Evolutionary conservation across 495 filamentous ascomycete species (phyloP), one percentile per base, ranked within the genome.

Genomic region (Annulohypoxylon moriforme): DNA sequence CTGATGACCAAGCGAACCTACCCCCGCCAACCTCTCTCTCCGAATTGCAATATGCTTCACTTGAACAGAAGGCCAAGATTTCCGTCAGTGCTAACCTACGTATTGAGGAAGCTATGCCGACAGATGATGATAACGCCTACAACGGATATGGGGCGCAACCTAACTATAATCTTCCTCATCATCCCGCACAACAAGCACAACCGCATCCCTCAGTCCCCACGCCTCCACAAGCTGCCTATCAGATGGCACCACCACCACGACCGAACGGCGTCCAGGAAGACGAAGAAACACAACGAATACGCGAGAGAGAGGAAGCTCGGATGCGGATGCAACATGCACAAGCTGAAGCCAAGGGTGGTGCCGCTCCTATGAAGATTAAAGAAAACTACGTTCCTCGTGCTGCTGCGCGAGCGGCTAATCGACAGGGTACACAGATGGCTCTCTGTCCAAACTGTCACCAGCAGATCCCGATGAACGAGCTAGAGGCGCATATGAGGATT

Each of bases 41-140:
- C 58, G 95, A 98, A 74, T 86, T 99, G 1, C 94, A 98, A 79
- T 94, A 93, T 58, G 94, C 94, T 44, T 97, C 94, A 11, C 85
- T 98, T 11, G 96, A 99, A 75, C 93, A 98, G 80, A 97, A 95
- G 79, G 94, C 93, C 40, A 91, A 89, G 81, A 91, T 94, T 79
- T 96, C 93, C 31, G 89, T 97, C 67, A 88, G 86, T 75, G 89
- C 90, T 73, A 90, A 90, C 67, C 85, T 94, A 69, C 90, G 96
- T 34, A 96, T 98, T 67, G 96, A 98, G 82, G 96, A 98, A 84
- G 94, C 95, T 13, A 94, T 97, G 89, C 96, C 96, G 11, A 86
- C 89, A 47, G 93, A 94, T 44, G 88, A 92, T 24, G 87, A 90
- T 61, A 81, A 82, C 24, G 83, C 85, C 29, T 84, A 84, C 50